A percentile compares a stretch with the other conserved stretches of the same genome.
Evolutionary conservation across 2,329 filamentous ascomycete genomes (phyloP).

Genomic region (Cladosporium sp.): DNA sequence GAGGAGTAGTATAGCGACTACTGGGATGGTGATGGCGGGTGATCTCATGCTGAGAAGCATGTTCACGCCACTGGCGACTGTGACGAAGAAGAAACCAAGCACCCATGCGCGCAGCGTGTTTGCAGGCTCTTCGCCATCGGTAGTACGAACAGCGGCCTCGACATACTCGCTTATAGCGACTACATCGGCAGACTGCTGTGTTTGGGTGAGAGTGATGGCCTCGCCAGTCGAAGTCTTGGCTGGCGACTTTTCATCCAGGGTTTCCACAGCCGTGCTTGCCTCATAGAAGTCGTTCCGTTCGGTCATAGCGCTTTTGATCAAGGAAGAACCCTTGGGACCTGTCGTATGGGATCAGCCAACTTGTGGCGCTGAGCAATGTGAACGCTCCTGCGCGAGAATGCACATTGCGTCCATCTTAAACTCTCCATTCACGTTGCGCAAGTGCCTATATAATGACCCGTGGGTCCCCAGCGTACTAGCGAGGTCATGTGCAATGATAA

Average conservation of each 20-base stretch:
- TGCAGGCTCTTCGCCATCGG: conserved; percentile 38
- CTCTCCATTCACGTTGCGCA: not conserved
- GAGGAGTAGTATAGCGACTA: conserved; percentile 77
- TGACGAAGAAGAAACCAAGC: conserved; percentile 43
- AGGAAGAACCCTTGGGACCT: not conserved
- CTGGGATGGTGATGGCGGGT: conserved; percentile 82
- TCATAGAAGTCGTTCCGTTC: not conserved
- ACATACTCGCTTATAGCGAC: conserved; percentile 22
- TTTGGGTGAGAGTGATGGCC: not conserved
- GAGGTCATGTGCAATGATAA: not conserved
- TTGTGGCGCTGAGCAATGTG: not conserved
- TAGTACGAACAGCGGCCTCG: conserved; percentile 43
- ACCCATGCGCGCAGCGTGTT: conserved; percentile 43
- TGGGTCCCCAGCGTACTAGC: not conserved
- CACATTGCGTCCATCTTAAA: not conserved
- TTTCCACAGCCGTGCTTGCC: not conserved
- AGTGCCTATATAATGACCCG: not conserved
- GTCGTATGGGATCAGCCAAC: not conserved
- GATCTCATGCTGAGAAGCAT: conserved; percentile 86
- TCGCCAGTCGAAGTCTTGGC: not conserved
- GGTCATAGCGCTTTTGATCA: not conserved
- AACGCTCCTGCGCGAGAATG: no score
- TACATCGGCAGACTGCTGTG: not conserved
- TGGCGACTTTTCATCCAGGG: not conserved
- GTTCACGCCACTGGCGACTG: conserved; percentile 49